Evolutionary conservation across 805 yeast species (phyloP), one percentile per base, ranked within the genome.

Genomic region (Candida chauliodis): DNA sequence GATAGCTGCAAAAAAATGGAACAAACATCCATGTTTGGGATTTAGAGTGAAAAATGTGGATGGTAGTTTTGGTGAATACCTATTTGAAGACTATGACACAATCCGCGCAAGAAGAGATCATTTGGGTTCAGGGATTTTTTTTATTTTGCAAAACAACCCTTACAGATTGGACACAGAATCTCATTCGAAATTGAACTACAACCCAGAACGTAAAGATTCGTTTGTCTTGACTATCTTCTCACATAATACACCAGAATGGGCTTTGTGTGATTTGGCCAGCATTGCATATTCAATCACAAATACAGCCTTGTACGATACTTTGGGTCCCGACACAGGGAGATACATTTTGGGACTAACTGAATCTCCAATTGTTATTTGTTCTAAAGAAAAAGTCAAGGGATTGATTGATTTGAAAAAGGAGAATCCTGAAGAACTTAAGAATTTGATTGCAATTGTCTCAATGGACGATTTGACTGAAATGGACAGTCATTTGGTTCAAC

Each of bases 191-290:
- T 54, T 66, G 34, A 46, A 45, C n/a, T 44, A 44, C 15, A 48
- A 48, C 16, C 42, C 42, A 7, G 45, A 42, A 1, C 29, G 27
- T 14, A 35, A 22, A 19, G 27, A 44, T 35, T 45, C 51, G 3
- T 81, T 79, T 48, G 61, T 79, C 26, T 71, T 81, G 32, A 65
- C 83, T 1, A 49, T 82, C 14, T 75, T 76, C 54, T 71, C 83
- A 17, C 65, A 70, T 14, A 82, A 82, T 53, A 65, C 78, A 34
- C 66, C 74, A 7, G 86, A 84, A 58, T 84, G 93, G 93, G 67
- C 72, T 22, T 54, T 83, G 14, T 58, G 84, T 20, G 93, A 84
- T 59, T 56, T 83, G 49, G 89, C 88, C 0, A 77, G 84, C 50
- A 72, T 70, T 30, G 70, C 78, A 6, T 81, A 76, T 45, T 54